Evolutionary conservation across 768 basidiomycete species (phyloP).

Genomic region (Leucocoprinus sp.): DNA sequence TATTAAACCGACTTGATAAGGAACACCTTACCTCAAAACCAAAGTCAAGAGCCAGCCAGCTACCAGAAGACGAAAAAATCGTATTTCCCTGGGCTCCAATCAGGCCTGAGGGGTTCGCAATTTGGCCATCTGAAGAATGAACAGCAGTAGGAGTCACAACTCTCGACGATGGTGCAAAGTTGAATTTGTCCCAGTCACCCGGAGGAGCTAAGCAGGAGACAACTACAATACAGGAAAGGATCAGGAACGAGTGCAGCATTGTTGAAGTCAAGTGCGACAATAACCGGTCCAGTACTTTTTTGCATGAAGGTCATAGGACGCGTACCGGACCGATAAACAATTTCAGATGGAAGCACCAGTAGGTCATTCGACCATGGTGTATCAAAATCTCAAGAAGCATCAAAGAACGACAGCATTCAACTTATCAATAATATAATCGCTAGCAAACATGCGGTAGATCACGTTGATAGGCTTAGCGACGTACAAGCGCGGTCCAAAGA

Average conservation of each 20-base stretch:
- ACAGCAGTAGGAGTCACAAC: slow-evolving; percentile 37
- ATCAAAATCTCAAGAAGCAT: background rate
- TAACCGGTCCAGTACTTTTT: background rate
- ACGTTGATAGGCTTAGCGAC: too few species aligned
- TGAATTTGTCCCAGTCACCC: slow-evolving; percentile 48
- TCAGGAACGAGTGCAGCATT: background rate
- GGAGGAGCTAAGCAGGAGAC: slow-evolving; percentile 25
- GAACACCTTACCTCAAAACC: slow-evolving; percentile 36
- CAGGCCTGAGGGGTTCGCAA: slow-evolving; percentile 25
- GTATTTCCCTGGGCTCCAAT: slow-evolving; percentile 27
- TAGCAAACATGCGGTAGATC: too few species aligned
- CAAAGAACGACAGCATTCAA: too few species aligned
- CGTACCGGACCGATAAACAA: slow-evolving; percentile 8
- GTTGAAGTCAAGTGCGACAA: background rate
- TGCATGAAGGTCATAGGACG: slow-evolving; percentile 2
- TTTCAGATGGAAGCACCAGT: slow-evolving; percentile 3
- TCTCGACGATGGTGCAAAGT: slow-evolving; percentile 38
- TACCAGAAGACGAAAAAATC: slow-evolving; percentile 30
- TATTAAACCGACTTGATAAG: background rate
- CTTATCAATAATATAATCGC: too few species aligned
- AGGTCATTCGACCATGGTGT: slow-evolving; percentile 5
- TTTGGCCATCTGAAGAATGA: slow-evolving; percentile 27
- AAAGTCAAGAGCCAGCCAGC: slow-evolving; percentile 48
- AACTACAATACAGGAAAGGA: background rate
- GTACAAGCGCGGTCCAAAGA: background rate